These are phyloP conservation scores for Chlorella sp. DNA, from an alignment of 139 green algal species.

Conservation along the genomic window DNA sequence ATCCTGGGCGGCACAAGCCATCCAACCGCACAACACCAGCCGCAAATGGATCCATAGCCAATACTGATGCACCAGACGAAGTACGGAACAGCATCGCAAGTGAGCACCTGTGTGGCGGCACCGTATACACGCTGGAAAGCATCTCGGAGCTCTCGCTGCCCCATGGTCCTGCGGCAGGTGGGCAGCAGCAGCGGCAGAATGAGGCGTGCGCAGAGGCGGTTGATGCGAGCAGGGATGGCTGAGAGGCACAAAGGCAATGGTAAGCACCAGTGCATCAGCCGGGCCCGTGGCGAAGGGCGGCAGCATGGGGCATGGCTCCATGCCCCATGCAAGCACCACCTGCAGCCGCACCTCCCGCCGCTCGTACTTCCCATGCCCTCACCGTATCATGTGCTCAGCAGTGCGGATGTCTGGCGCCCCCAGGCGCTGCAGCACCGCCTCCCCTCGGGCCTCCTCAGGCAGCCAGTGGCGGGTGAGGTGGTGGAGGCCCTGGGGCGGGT, in stretches of 20 bases:
- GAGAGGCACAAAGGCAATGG: too few species aligned
- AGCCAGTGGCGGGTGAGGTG: constrained; percentile 57
- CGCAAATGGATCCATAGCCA: too few species aligned
- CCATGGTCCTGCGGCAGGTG: constrained; percentile 31
- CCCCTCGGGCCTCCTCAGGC: constrained; percentile 38
- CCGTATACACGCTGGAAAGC: constrained; percentile 52
- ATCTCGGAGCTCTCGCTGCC: constrained; percentile 40
- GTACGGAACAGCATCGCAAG: too few species aligned
- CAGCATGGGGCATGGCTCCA: too few species aligned
- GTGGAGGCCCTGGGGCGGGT: constrained; percentile 31
- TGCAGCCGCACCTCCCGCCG: too few species aligned
- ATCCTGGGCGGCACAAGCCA: background rate
- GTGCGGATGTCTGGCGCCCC: constrained; percentile 29
- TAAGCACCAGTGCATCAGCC: too few species aligned
- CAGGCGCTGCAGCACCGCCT: constrained; percentile 35
- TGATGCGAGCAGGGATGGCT: too few species aligned
- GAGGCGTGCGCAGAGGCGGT: too few species aligned
- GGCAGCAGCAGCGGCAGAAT: background rate
- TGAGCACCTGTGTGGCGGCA: constrained; percentile 33
- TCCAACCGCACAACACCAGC: too few species aligned
- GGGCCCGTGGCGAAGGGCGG: too few species aligned
- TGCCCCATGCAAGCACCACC: too few species aligned
- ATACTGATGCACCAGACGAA: too few species aligned
- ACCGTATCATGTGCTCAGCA: constrained; percentile 45
- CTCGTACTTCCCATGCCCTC: background rate